These are phyloP conservation scores for Pseudozyma flocculosa DNA, from an alignment of 1,284 basidiomycete species.

Conservation along the genomic window DNA sequence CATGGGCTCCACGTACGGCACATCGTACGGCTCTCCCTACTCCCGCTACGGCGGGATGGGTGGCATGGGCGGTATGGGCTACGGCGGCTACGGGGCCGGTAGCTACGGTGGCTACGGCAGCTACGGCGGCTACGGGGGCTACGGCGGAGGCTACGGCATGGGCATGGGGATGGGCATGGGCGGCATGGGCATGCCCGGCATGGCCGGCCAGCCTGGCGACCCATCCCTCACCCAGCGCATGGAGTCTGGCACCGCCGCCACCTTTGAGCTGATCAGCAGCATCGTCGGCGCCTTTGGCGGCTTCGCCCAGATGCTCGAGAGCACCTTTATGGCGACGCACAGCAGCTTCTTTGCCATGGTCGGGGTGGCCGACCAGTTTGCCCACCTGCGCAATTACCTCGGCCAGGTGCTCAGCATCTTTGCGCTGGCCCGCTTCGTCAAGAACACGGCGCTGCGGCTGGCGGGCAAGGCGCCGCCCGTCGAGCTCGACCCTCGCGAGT, in stretches of 20 bases:
- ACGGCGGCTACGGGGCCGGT: constrained; percentile 9
- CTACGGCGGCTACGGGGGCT: constrained; percentile 30
- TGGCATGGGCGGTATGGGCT: constrained; percentile 11
- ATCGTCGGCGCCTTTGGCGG: constrained; percentile 95
- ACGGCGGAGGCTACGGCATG: constrained; percentile 39
- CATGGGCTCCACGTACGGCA: constrained; percentile 46
- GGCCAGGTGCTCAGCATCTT: constrained; percentile 84
- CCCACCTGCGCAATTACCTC: constrained; percentile 83
- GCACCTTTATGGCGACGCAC: constrained; percentile 98
- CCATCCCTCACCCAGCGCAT: constrained; percentile 78
- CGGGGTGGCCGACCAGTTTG: constrained; percentile 93
- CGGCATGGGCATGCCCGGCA: constrained; percentile 45
- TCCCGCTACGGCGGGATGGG: constrained; percentile 49
- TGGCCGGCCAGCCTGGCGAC: constrained; percentile 45
- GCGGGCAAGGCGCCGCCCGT: constrained; percentile 43
- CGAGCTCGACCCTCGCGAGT: constrained; percentile 50
- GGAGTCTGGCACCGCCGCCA: constrained; percentile 84
- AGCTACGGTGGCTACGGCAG: constrained; percentile 17
- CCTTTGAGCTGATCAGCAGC: constrained; percentile 87
- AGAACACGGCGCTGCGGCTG: constrained; percentile 55
- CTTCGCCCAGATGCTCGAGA: constrained; percentile 95
- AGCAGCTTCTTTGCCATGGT: constrained; percentile 99
- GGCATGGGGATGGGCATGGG: constrained; percentile 29
- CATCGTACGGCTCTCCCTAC: constrained; percentile 49
- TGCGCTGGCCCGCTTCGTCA: constrained; percentile 84